Conservation (phyloP, 129 eudicot species). For the Saussurea involucrata region DNA sequence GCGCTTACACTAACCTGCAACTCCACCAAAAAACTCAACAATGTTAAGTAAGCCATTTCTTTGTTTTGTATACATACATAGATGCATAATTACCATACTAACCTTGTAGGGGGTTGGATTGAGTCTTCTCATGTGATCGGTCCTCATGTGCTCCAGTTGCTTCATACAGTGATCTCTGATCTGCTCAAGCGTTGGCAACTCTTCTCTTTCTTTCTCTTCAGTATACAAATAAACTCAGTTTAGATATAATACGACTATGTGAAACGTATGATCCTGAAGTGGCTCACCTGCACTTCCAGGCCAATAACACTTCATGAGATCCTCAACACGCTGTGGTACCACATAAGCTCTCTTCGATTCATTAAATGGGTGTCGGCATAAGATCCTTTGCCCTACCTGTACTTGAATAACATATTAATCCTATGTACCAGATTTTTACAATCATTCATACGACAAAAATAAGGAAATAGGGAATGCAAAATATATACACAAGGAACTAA, state of each 20-base stretch:
- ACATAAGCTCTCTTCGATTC: constrained; percentile 99
- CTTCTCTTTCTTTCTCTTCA: constrained; percentile 75
- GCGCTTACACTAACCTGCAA: constrained; percentile 95
- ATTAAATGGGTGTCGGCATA: constrained; percentile 92
- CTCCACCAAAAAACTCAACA: not conserved
- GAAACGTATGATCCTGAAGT: not conserved
- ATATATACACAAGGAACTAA: constrained; percentile 18
- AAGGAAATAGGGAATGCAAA: not conserved
- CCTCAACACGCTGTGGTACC: constrained; percentile 95
- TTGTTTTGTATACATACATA: not conserved
- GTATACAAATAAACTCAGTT: not conserved
- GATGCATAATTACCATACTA: not conserved
- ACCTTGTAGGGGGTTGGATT: constrained; percentile 99
- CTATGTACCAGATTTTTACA: not conserved
- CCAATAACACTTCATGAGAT: constrained; percentile 94
- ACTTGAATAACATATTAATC: not conserved
- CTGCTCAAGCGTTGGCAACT: constrained; percentile 64
- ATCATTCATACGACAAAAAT: not conserved
- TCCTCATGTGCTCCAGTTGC: constrained; percentile 86
- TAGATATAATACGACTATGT: not conserved
- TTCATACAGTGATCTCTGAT: constrained; percentile 77
- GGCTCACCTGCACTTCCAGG: constrained; percentile 71
- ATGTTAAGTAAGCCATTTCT: not conserved
- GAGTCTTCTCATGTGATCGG: constrained; percentile 97
- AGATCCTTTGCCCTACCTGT: constrained; percentile 80